Evolutionary conservation across 164 flowering plant genomes (phyloP), one percentile per base, ranked within the genome.

Genomic region (Aristolochia californica): DNA sequence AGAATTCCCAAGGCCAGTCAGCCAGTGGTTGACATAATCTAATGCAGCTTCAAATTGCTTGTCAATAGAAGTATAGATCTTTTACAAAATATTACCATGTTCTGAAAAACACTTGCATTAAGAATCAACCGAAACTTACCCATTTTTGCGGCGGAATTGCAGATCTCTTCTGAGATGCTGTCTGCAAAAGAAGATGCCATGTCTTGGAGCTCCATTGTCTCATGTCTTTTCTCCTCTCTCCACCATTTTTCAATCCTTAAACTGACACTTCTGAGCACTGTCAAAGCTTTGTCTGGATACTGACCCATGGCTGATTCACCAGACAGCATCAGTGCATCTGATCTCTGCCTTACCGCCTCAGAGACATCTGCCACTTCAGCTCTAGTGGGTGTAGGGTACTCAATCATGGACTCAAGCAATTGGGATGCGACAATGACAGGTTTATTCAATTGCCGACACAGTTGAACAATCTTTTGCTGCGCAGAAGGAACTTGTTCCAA

Each of bases 271-370:
- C 97, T 83, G 52, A 93, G 62, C 51, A 93, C 99, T 40, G 85
- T 58, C 68, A 93, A 69, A 63, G 99, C 94, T 66, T 93, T 89
- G 2, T 93, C 94, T 27, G 97, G 97, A 69, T 23, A 93, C 71
- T 80, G 91, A 13, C 98, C 98, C 97, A 88, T 91, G 59, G 97
- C 98, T 14, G 98, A 88, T 71, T 91, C 98, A 63, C 97, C 99
- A 60, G 99, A 93, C 40, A 93, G 96, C 98, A 93, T 93, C 57
- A 93, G 70, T 44, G 95, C 99, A 82, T 93, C 99, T 17, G 96
- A 74, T 28, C 89, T 67, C 72, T 93, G 97, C 69, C 97, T 78
- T 13, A 89, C 96, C 18, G 97, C 97, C 68, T 89, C 97, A 69
- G 99, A 89, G 66, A 93, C 90, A 77, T 93, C 99, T 55, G 97